Conservation (phyloP, 1,284 basidiomycete species). For the Vanrija sp. region DNA sequence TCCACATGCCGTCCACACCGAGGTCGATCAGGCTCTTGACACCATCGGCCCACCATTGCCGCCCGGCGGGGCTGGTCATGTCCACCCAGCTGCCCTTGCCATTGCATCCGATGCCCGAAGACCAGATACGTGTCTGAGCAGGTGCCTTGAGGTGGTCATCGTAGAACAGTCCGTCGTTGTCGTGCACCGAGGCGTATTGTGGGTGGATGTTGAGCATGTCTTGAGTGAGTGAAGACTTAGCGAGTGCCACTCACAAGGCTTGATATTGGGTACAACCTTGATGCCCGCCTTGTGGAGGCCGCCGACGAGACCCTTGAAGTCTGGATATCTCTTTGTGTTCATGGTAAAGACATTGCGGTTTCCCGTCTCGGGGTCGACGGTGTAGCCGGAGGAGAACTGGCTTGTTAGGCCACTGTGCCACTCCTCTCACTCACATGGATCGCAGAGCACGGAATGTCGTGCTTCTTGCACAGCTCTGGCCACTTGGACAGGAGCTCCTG, state of each 20-base stretch:
- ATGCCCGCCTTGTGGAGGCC: slow-evolving; percentile 49
- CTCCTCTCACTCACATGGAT: slow-evolving; percentile 28
- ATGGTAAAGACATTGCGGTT: slow-evolving; percentile 51
- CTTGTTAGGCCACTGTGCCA: neutral
- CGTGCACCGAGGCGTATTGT: slow-evolving; percentile 38
- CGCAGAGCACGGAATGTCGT: slow-evolving; percentile 50
- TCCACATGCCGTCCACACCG: slow-evolving; percentile 51
- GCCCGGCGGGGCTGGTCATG: slow-evolving; percentile 44
- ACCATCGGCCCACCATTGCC: slow-evolving; percentile 51
- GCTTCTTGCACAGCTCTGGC: slow-evolving; percentile 47
- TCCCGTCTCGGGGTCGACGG: slow-evolving; percentile 41
- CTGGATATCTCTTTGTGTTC: slow-evolving; percentile 50
- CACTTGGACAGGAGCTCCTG: slow-evolving; percentile 49
- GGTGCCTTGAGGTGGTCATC: slow-evolving; percentile 36
- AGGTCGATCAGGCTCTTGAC: slow-evolving; percentile 44
- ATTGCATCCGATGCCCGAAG: slow-evolving; percentile 44
- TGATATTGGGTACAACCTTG: slow-evolving; percentile 51
- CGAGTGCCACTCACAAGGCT: slow-evolving; percentile 35
- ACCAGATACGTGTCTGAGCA: slow-evolving; percentile 49
- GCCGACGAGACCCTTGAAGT: slow-evolving; percentile 48
- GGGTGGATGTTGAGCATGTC: slow-evolving; percentile 43
- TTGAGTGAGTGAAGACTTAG: slow-evolving; percentile 1
- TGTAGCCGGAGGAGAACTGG: slow-evolving; percentile 49
- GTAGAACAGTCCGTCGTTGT: slow-evolving; percentile 44
- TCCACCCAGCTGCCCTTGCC: slow-evolving; percentile 51